Percentiles rank a stretch among this genome's conserved stretches.
phyloP scores from a whole-genome alignment of 2,329 filamentous ascomycete genomes.

The Penicillium capsulatum region DNA sequence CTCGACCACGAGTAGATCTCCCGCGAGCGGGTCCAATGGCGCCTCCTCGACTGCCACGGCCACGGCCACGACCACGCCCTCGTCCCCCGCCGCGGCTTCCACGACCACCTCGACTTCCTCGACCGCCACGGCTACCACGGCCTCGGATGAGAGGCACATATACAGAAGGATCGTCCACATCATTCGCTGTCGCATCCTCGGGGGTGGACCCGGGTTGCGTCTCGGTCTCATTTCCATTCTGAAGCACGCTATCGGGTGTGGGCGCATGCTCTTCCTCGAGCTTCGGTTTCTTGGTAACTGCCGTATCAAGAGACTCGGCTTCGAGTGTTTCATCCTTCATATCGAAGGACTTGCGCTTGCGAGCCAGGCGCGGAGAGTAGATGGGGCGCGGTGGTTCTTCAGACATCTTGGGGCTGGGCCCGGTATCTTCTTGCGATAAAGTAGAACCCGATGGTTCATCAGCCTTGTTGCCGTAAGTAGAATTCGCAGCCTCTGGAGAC shows the following conservation, averaged over 20 bases:
- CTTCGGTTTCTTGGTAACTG: constrained; percentile 31
- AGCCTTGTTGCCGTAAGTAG: constrained; percentile 2
- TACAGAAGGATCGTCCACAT: background rate
- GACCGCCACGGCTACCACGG: constrained; percentile 14
- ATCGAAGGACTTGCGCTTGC: constrained; percentile 28
- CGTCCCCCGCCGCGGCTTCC: constrained; percentile 26
- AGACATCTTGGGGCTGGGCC: constrained; percentile 2
- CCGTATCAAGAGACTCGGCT: constrained; percentile 11
- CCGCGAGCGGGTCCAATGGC: constrained; percentile 17
- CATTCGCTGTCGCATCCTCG: constrained; percentile 8
- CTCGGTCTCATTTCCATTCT: constrained; percentile 20
- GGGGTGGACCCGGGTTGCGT: constrained; percentile 20
- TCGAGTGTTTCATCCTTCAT: constrained; percentile 14
- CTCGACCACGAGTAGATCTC: constrained; percentile 11
- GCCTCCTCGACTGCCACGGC: constrained; percentile 33
- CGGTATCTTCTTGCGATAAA: constrained; percentile 2
- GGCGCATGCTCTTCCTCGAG: constrained; percentile 25
- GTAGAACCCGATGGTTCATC: background rate
- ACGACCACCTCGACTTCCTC: constrained; percentile 14
- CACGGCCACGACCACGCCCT: constrained; percentile 33
- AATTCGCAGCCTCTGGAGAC: background rate
- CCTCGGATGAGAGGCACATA: background rate
- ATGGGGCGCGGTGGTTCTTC: constrained; percentile 1
- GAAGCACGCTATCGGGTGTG: constrained; percentile 20
- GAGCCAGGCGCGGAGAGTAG: constrained; percentile 14